Evolutionary conservation across 352 stramenopile genomes (phyloP), one percentile per base, ranked within the genome.

Genomic region (Pythium monospermum): DNA sequence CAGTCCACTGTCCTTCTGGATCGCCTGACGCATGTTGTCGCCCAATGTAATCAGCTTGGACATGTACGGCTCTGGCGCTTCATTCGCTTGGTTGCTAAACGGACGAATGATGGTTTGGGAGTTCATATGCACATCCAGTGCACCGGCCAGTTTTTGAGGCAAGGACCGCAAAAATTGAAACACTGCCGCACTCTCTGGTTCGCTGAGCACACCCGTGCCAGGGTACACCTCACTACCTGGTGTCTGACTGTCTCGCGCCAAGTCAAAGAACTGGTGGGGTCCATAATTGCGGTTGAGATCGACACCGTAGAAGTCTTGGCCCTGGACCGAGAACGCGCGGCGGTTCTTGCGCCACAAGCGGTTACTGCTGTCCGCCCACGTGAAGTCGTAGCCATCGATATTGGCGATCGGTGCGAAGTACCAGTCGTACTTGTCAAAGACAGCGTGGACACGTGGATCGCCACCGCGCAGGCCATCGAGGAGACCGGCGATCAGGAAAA

Each of bases 281-380:
- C 62, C 62, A 40, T 45, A 71, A 35, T 71, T 71, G 22, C 63
- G 63, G 52, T 71, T 71, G n/a, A 71, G 38, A 21, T 71, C 63
- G 26, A 71, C 41, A 16, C 63, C 63, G 27, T 49, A 49, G 15
- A 42, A 40, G 1, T 13, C 25, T 12, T 38, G 11, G 10, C 53
- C 43, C 4, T 25, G 18, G 11, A 18, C 21, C 10, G 21, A 25
- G 27, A 47, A 42, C 23, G 37, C 39, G 6, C 51, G 56, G 23
- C 62, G 49, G 52, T 71, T 71, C 59, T 68, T 66, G 25, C 63
- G 63, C 42, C 63, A 66, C 16, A 55, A 47, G 28, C 63, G 63
- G 35, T 68, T 59, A 3, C 53, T 52, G 7, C 12, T 38, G 21
- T 10, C 22, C 23, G 51, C 47, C 31, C 52, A 52, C 40, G 56